Conservation (phyloP, 106 monocot species). For the Xerophyta viscosa region DNA sequence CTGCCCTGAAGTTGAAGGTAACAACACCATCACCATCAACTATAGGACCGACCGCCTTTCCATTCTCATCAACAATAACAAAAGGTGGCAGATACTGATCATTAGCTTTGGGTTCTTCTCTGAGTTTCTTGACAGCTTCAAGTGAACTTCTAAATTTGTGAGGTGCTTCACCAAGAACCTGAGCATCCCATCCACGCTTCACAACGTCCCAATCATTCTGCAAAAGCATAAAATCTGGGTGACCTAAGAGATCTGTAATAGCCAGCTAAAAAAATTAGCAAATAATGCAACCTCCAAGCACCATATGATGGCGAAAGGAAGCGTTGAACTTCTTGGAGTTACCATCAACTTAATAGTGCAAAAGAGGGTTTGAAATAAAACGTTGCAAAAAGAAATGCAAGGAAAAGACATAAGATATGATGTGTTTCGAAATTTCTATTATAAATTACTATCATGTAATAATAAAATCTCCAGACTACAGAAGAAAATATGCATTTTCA, state of each 20-base stretch:
- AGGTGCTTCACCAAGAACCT: constrained; percentile 97
- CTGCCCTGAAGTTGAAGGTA: constrained; percentile 90
- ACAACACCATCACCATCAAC: constrained; percentile 97
- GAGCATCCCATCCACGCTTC: constrained; percentile 98
- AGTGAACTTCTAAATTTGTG: constrained; percentile 71
- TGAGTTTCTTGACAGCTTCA: constrained; percentile 85
- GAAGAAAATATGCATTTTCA: too few relatives aligned
- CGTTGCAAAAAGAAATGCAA: too few relatives aligned
- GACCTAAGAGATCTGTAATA: not conserved
- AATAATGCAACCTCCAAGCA: too few relatives aligned
- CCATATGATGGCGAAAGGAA: too few relatives aligned
- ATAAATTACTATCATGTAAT: too few relatives aligned
- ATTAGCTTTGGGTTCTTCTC: constrained; percentile 52
- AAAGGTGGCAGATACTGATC: constrained; percentile 97
- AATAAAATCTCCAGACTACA: too few relatives aligned
- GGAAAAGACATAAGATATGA: too few relatives aligned
- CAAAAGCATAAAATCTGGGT: constrained; percentile 1
- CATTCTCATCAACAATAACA: constrained; percentile 82
- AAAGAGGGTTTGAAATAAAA: too few relatives aligned
- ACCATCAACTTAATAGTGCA: too few relatives aligned
- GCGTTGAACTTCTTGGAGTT: too few relatives aligned
- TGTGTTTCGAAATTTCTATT: too few relatives aligned
- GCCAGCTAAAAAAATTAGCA: too few relatives aligned
- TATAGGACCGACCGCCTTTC: constrained; percentile 78
- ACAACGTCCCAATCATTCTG: constrained; percentile 97